Evolutionary conservation across 139 green algal genomes (phyloP), one percentile per base, ranked within the genome.

Genomic region (Choricystis sp.): DNA sequence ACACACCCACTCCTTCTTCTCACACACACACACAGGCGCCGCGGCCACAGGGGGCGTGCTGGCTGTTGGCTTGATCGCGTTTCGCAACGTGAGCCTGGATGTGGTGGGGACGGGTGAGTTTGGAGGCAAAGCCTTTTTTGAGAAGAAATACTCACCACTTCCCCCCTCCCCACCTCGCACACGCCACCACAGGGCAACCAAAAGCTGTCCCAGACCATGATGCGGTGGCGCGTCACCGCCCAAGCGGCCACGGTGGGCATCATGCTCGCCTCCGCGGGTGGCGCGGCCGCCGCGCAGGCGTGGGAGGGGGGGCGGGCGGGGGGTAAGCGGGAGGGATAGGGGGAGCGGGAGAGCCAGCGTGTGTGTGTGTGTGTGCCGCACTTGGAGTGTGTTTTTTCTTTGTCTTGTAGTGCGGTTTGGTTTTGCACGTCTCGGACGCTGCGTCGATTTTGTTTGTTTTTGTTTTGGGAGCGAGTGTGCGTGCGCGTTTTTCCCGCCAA

Each of bases 201-300:
- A 26, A 60, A 29, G 14, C 22, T 76, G 60, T 66, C 65, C 3
- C 70, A 76, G 60, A 40, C 49, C 28, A 72, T 76, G 60, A 76
- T 76, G 70, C 58, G 70, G 19, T 60, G 65, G 1, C 65, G 70
- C 26, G 60, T 76, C 19, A 20, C 68, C 19, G 56, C 56, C 9
- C 70, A 76, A 29, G 70, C 65, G 16, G 57, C 30, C 24, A 76
- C 70, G 20, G 70, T 76, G 16, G 70, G 60, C 26, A 56, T 76
- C 49, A 76, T 76, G 70, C 22, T 72, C 14, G 56, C 21, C 3
- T 66, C 52, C 0, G 31, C 60, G 31, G 49, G 66, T 61, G 25
- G 30, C 26, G 59, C 1, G 21, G 57, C 40, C 40, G 40, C 40
- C 40, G 40, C 40, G 40, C 40, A 16, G 40, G 40, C 40, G 40